Conservation (phyloP, 345 rosid genomes). For the Lepidium sativum region DNA sequence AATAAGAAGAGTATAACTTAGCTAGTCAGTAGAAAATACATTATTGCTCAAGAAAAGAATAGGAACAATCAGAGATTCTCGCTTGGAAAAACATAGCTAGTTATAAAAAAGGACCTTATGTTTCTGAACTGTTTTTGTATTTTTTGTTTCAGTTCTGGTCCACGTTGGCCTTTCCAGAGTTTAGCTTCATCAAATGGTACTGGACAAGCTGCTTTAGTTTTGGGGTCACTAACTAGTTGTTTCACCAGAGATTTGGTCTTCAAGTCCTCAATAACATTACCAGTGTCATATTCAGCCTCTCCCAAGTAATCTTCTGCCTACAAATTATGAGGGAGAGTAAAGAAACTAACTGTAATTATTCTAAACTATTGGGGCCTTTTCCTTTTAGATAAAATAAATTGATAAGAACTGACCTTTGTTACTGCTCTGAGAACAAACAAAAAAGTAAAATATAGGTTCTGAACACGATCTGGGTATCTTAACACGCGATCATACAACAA, state of each 20-base stretch:
- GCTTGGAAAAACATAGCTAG: not conserved
- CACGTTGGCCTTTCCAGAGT: conserved; percentile 90
- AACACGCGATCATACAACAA: conserved; percentile 80
- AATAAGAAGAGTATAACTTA: not conserved
- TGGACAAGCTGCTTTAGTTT: conserved; percentile 88
- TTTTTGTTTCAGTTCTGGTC: conserved; percentile 81
- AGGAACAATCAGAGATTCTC: not conserved
- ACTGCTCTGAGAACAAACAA: conserved; percentile 92
- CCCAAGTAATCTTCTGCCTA: conserved; percentile 78
- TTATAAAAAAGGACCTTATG: conserved; percentile 50
- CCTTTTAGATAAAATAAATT: not conserved
- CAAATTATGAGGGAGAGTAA: conserved; percentile 5
- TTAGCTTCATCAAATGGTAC: conserved; percentile 95
- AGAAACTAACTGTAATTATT: not conserved
- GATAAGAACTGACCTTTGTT: conserved; percentile 53
- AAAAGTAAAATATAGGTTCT: conserved; percentile 80
- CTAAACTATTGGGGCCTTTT: not conserved
- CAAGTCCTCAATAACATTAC: conserved; percentile 72
- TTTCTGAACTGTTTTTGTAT: conserved; percentile 84
- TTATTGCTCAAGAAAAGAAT: not conserved
- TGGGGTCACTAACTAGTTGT: conserved; percentile 61
- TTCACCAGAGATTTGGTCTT: conserved; percentile 72
- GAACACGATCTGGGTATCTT: conserved; percentile 77
- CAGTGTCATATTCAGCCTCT: conserved; percentile 82
- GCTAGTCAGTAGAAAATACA: not conserved